phyloP scores from a whole-genome alignment of 225 moss, liverwort and hornwort genomes.

The Bryum argenteum region DNA sequence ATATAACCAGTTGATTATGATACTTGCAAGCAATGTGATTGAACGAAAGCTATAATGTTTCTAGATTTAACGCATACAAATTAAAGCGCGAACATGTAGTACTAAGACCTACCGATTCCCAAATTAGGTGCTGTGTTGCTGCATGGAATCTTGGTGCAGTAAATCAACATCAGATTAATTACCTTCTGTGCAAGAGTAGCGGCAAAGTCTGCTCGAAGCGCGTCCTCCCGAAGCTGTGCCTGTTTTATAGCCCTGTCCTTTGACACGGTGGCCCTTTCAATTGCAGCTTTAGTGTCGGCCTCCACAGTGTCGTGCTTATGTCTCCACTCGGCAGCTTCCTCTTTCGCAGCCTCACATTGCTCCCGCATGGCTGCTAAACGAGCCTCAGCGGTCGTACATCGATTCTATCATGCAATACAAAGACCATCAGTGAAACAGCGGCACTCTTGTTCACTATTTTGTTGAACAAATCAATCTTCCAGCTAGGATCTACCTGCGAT shows the following conservation, averaged over 20 bases:
- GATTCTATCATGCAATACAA: slow-evolving; percentile 43
- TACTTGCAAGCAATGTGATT: neutral
- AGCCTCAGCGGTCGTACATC: slow-evolving; percentile 85
- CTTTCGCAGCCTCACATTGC: slow-evolving; percentile 78
- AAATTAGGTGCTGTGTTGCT: no score
- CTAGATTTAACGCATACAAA: neutral
- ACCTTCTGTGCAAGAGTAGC: slow-evolving; percentile 68
- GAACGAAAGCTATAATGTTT: neutral
- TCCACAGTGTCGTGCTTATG: slow-evolving; percentile 73
- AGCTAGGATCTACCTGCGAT: neutral
- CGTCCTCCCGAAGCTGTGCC: slow-evolving; percentile 75
- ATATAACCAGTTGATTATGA: neutral
- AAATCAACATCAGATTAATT: slow-evolving; percentile 7
- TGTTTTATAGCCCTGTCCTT: slow-evolving; percentile 75
- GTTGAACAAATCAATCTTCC: neutral
- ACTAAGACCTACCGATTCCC: no score
- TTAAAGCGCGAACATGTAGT: no score
- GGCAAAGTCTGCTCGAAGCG: slow-evolving; percentile 75
- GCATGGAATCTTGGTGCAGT: neutral
- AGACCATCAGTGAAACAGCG: neutral
- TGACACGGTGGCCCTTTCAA: slow-evolving; percentile 64
- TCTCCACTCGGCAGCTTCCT: slow-evolving; percentile 85
- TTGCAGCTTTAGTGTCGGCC: slow-evolving; percentile 59
- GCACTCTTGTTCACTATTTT: neutral
- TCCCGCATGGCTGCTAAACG: slow-evolving; percentile 77